Percentiles rank a stretch among this genome's conserved stretches.
phyloP scores from a whole-genome alignment of 495 filamentous ascomycete genomes.

The Aspergillus ellipticus region DNA sequence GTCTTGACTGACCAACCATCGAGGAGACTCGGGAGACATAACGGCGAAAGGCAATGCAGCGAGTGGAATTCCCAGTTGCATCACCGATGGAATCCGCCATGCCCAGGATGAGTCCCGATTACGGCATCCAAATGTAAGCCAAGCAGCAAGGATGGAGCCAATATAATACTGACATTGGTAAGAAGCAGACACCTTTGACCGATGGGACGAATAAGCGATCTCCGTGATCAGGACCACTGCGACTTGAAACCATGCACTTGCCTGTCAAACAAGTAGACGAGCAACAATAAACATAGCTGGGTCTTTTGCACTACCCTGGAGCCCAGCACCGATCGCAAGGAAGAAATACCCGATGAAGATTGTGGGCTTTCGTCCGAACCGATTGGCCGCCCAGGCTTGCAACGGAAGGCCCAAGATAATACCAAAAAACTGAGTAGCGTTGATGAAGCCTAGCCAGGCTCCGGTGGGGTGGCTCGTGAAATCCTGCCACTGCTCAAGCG shows the following conservation, averaged over 20 bases:
- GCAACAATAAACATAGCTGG: too few relatives aligned
- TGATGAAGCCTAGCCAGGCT: too few relatives aligned
- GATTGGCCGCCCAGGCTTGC: too few relatives aligned
- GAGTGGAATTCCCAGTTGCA: background rate
- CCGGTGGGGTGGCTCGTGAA: too few relatives aligned
- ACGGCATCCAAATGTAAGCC: constrained; percentile 18
- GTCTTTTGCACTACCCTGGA: too few relatives aligned
- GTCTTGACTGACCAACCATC: constrained; percentile 39
- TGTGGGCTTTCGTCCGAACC: too few relatives aligned
- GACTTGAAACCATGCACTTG: constrained; percentile 45
- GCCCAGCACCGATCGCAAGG: too few relatives aligned
- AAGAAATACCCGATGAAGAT: too few relatives aligned
- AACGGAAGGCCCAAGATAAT: too few relatives aligned
- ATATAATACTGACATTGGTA: constrained; percentile 45
- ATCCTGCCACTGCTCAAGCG: too few relatives aligned
- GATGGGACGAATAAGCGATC: constrained; percentile 57
- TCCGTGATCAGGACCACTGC: constrained; percentile 54
- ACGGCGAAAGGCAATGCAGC: constrained; percentile 24
- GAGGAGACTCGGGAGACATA: constrained; percentile 26
- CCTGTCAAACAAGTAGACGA: too few relatives aligned
- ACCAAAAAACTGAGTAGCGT: too few relatives aligned
- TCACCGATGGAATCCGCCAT: background rate
- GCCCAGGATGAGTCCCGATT: constrained; percentile 26
- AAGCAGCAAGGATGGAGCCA: constrained; percentile 45
- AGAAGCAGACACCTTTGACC: constrained; percentile 54